Conservation (phyloP, 768 basidiomycete genomes). For the Leucosporidium yakuticum region DNA sequence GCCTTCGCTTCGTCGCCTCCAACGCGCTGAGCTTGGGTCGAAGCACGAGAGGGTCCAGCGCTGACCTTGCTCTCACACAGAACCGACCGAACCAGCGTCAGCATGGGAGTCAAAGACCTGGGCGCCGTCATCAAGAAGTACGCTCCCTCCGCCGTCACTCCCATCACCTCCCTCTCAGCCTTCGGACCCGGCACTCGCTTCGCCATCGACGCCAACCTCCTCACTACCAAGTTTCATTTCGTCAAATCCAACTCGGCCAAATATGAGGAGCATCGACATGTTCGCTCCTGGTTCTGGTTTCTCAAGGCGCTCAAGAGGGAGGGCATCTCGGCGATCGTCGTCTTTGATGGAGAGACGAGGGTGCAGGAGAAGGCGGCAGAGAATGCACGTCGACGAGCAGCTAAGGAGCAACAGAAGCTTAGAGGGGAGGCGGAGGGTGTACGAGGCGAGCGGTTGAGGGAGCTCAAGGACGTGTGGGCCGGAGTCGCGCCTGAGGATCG, state of each 20-base stretch:
- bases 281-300: conserved; percentile 23
- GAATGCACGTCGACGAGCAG: conserved; percentile 3
- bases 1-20: too few relatives aligned
- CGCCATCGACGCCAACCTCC: conserved; percentile 32
- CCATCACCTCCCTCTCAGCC: conserved; percentile 1
- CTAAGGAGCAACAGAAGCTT: conserved; percentile 4
- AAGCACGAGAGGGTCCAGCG: too few relatives aligned
- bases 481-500: not conserved
- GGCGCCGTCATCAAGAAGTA: not conserved
- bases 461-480: not conserved
- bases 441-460: conserved; percentile 3
- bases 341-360: conserved; percentile 29
- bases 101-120: conserved; percentile 30
- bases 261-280: not conserved
- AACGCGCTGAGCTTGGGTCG: too few relatives aligned
- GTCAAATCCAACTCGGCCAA: not conserved
- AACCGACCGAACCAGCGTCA: not conserved
- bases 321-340: conserved; percentile 21
- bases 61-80: too few relatives aligned
- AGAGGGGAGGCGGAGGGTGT: conserved; percentile 11
- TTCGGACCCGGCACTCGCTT: conserved; percentile 12
- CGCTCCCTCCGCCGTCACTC: conserved; percentile 4
- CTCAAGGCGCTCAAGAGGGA: conserved; percentile 5
- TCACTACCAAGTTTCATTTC: conserved; percentile 27
- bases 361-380: conserved; percentile 19